Percentiles rank a stretch among this genome's conserved stretches.
Conservation (phyloP, 2,329 filamentous ascomycete species). For the Hypoxylon sp. region DNA sequence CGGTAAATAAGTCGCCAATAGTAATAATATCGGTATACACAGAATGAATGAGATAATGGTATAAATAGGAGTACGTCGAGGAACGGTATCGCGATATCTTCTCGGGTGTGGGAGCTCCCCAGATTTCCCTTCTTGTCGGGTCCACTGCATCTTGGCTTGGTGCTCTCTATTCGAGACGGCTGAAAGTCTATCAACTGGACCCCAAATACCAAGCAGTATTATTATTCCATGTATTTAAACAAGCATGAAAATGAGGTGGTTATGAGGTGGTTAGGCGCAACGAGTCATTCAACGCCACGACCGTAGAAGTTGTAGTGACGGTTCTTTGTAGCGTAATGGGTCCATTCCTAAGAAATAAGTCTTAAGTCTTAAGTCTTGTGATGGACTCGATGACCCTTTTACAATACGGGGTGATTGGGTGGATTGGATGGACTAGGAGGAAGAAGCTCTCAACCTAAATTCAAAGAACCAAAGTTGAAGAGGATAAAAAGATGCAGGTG, state of each 20-base stretch:
- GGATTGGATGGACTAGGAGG: no score
- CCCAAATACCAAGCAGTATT: no score
- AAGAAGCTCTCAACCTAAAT: background rate
- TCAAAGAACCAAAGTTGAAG: background rate
- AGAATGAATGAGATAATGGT: background rate
- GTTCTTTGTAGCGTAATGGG: constrained; percentile 7
- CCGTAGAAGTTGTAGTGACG: constrained; percentile 10
- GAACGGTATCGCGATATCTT: background rate
- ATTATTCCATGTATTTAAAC: no score
- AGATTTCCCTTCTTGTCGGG: constrained; percentile 18
- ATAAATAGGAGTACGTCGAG: constrained; percentile 4
- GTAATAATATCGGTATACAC: constrained; percentile 6
- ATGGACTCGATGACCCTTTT: no score
- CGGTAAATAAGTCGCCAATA: constrained; percentile 15
- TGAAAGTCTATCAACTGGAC: constrained; percentile 7
- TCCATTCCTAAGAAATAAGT: constrained; percentile 24
- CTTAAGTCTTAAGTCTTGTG: no score
- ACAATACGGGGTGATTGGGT: no score
- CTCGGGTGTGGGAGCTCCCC: constrained; percentile 2
- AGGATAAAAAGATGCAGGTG: constrained; percentile 7
- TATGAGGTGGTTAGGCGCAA: no score
- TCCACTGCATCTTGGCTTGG: constrained; percentile 21
- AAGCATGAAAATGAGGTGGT: no score
- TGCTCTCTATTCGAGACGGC: background rate
- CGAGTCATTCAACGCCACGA: constrained; percentile 24